phyloP scores from a whole-genome alignment of 2,329 filamentous ascomycete species.

The Monosporascus ibericus region DNA sequence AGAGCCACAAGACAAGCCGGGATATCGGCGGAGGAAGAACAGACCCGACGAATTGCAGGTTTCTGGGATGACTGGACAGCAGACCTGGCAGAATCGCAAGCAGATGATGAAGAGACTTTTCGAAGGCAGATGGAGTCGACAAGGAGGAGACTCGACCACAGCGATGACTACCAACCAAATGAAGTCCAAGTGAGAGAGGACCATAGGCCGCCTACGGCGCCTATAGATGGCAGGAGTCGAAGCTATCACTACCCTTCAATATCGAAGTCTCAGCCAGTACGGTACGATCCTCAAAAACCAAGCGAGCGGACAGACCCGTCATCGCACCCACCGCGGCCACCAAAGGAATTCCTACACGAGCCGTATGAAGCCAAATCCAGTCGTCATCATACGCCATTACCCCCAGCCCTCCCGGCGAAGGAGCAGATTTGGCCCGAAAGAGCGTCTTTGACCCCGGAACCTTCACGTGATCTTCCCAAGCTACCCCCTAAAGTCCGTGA shows the following conservation, averaged over 20 bases:
- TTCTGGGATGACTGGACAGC: conserved; percentile 37
- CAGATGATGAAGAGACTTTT: conserved; percentile 37
- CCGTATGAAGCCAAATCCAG: conserved; percentile 2
- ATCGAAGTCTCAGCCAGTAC: conserved; percentile 41
- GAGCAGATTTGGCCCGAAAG: conserved; percentile 22
- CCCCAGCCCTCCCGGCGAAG: conserved; percentile 27
- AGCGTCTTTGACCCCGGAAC: conserved; percentile 14
- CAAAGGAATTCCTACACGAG: conserved; percentile 25
- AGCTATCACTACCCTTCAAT: conserved; percentile 54
- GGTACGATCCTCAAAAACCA: conserved; percentile 30
- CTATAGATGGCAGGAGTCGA: conserved; percentile 4
- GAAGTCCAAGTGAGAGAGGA: not conserved
- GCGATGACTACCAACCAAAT: conserved; percentile 14
- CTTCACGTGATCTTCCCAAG: conserved; percentile 14
- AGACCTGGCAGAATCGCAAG: conserved; percentile 23
- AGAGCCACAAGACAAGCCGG: conserved; percentile 52
- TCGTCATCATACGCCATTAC: conserved; percentile 5
- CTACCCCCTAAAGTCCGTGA: conserved; percentile 27
- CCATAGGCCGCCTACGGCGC: not conserved
- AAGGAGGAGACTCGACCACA: conserved; percentile 37
- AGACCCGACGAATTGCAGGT: conserved; percentile 41
- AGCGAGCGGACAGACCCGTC: conserved; percentile 9
- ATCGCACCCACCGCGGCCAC: conserved; percentile 31
- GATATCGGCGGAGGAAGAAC: conserved; percentile 51
- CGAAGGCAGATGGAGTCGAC: conserved; percentile 48